Percentiles rank a stretch among this genome's conserved stretches.
These are phyloP conservation scores for Cladobotryum mycophilum DNA, from an alignment of 2,329 filamentous ascomycete genomes.

Conservation along the genomic window DNA sequence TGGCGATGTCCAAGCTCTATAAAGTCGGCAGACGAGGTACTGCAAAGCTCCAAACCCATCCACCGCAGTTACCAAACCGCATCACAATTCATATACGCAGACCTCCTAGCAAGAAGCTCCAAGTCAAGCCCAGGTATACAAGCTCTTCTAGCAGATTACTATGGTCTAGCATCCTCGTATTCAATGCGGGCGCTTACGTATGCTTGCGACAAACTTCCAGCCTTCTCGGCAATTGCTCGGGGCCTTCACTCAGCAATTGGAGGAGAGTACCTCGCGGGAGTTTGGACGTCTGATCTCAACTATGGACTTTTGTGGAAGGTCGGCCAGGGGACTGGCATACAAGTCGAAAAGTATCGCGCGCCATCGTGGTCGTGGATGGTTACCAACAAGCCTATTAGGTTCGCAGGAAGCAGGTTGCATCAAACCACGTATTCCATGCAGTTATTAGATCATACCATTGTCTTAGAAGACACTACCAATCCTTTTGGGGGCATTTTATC, in stretches of 20 bases:
- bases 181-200: conserved; percentile 1
- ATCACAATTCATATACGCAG: neutral
- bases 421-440: neutral
- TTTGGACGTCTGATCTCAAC: conserved; percentile 4
- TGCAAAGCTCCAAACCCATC: neutral
- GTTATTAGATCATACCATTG: neutral
- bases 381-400: neutral
- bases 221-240: conserved; percentile 3
- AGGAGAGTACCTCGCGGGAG: conserved; percentile 2
- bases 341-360: conserved; percentile 1
- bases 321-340: neutral
- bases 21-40: conserved; percentile 2
- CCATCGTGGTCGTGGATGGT: conserved; percentile 9
- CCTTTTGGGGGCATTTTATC: neutral
- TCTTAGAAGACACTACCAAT: neutral
- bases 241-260: neutral
- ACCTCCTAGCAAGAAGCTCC: neutral
- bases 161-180: neutral
- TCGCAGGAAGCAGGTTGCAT: neutral
- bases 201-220: conserved; percentile 3
- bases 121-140: neutral
- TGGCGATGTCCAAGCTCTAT: conserved; percentile 1
- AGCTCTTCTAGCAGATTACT: neutral
- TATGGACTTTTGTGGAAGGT: conserved; percentile 2
- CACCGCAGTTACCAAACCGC: neutral